Evolutionary conservation across 768 basidiomycete genomes (phyloP), one percentile per base, ranked within the genome.

Genomic region (Macrolepiota fuliginosa): DNA sequence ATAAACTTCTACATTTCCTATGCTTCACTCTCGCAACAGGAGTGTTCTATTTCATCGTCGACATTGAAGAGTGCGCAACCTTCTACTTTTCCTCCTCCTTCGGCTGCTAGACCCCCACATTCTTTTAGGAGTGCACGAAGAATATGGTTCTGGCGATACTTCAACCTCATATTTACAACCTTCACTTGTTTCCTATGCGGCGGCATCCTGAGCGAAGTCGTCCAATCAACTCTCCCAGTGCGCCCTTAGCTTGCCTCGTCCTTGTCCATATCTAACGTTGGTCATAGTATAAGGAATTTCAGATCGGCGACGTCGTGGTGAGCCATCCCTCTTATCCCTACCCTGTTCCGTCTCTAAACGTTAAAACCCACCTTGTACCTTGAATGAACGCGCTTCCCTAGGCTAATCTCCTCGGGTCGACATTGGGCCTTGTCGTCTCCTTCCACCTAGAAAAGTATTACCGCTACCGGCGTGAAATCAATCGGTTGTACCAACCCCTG

Each of bases 111-210:
- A 45, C 19, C 40, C 32, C 36, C 13, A 32, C 4, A 45, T n/a
- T 17, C n/a, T n/a, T 15, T 12, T 36, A 94, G 92, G 70, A 87
- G 87, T 56, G 86, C 88, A 6, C 77, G 92, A 62, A 80, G 92
- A 64, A 82, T 94, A 72, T 94, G 93, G 92, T 89, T 92, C 66
- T 94, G 92, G 92, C 83, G 92, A 29, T 81, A 89, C 70, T 81
- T 85, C 27, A 81, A 83, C 9, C 71, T 92, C 11, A 84, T 91
- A 51, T 81, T 90, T 68, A 91, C 93, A 1, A 71, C 72, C 3
- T 72, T 90, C 65, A 77, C 86, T 4, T 94, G 92, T 66, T 85
- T 91, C 74, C 83, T 94, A 68, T 84, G 90, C 63, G 92, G 92
- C 11, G 91, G 91, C 1, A 79, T 94, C 56, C 68, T 93, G 25